Evolutionary conservation across 1,139 yeast species (phyloP).

Genomic region (Schwanniomyces etchellsii): DNA sequence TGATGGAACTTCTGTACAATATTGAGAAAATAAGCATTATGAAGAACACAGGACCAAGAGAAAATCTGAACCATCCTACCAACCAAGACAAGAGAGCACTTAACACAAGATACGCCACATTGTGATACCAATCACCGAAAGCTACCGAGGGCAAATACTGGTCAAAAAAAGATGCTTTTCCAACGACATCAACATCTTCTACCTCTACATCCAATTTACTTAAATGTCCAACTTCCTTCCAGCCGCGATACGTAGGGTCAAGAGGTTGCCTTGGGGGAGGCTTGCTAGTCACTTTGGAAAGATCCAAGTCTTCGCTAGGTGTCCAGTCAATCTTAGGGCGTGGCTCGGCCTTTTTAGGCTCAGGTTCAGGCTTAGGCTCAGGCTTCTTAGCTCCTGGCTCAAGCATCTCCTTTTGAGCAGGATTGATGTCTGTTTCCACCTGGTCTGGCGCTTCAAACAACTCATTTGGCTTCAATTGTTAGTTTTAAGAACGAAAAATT

Average conservation of each 20-base stretch:
- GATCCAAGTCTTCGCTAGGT: slow-evolving; percentile 33
- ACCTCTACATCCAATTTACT: slow-evolving; percentile 62
- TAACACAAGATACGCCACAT: slow-evolving; percentile 59
- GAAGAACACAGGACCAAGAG: slow-evolving; percentile 76
- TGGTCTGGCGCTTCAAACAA: slow-evolving; percentile 21
- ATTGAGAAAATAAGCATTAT: slow-evolving; percentile 56
- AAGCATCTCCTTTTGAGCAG: neutral
- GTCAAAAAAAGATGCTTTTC: slow-evolving; percentile 66
- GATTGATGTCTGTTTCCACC: slow-evolving; percentile 6
- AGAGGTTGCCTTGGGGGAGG: slow-evolving; percentile 50
- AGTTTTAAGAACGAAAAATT: no score
- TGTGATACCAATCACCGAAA: slow-evolving; percentile 96
- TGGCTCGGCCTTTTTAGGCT: slow-evolving; percentile 3
- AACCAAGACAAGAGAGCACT: slow-evolving; percentile 73
- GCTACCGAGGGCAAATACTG: slow-evolving; percentile 62
- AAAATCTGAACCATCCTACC: slow-evolving; percentile 71
- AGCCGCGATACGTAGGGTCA: slow-evolving; percentile 73
- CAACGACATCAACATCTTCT: slow-evolving; percentile 61
- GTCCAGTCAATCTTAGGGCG: slow-evolving; percentile 10
- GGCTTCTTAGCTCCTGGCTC: slow-evolving; percentile 4
- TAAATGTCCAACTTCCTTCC: slow-evolving; percentile 94
- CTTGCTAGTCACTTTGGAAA: slow-evolving; percentile 26
- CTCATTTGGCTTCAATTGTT: slow-evolving; percentile 19
- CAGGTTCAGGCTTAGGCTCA: slow-evolving; percentile 5
- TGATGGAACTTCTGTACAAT: slow-evolving; percentile 76